These are phyloP conservation scores for Aspergillus haitiensis DNA, from an alignment of 495 filamentous ascomycete genomes.

Conservation along the genomic window DNA sequence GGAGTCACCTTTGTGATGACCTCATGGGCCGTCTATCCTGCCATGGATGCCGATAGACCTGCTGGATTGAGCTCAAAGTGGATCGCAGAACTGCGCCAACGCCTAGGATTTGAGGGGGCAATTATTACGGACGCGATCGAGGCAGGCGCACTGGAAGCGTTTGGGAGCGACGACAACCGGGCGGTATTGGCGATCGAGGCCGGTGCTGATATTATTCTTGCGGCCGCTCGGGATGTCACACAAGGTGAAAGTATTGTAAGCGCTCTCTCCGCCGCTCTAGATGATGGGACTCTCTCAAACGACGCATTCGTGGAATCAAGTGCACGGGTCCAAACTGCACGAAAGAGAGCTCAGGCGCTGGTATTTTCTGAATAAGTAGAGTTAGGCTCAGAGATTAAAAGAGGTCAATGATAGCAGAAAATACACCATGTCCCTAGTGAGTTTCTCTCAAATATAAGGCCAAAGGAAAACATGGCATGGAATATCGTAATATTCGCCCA, in stretches of 20 bases:
- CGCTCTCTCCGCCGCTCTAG: not conserved
- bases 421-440: no score
- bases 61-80: conserved; percentile 34
- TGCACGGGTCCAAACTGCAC: not conserved
- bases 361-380: not conserved
- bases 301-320: not conserved
- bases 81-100: conserved; percentile 30
- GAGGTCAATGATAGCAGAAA: no score
- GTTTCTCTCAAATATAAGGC: no score
- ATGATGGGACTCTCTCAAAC: not conserved
- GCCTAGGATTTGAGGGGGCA: conserved; percentile 35
- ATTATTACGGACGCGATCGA: conserved; percentile 41
- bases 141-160: conserved; percentile 32
- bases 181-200: conserved; percentile 30
- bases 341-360: not conserved
- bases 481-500: no score
- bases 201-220: conserved; percentile 38
- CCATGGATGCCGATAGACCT: conserved; percentile 28
- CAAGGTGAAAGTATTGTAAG: conserved; percentile 7
- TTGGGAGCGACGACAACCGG: conserved; percentile 28
- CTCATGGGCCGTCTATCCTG: conserved; percentile 39
- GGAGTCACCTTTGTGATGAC: conserved; percentile 39
- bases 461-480: no score
- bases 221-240: conserved; percentile 31
- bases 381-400: not conserved